Evolutionary conservation across 148 eudicot genomes (phyloP).

Genomic region (Simmondsia chinensis): DNA sequence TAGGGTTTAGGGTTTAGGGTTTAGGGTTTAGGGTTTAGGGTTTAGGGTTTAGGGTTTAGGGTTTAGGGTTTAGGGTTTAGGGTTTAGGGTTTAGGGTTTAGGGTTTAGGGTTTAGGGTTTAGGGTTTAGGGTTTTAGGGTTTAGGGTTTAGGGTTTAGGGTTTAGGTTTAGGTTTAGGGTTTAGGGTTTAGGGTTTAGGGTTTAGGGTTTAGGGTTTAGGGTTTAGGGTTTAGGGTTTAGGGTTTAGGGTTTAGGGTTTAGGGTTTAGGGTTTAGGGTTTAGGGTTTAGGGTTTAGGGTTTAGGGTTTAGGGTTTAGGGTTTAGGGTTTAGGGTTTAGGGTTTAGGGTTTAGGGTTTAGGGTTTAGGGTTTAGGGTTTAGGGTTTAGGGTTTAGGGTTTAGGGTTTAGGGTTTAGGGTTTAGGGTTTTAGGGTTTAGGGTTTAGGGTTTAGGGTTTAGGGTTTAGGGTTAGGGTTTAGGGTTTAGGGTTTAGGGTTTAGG

Average conservation of each 20-base stretch:
- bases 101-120: conserved; percentile 17
- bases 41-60: conserved; percentile 10
- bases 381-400: conserved; percentile 11
- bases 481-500: conserved; percentile 13
- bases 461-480: conserved; percentile 12
- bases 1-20: conserved; percentile 9
- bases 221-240: conserved; percentile 12
- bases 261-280: conserved; percentile 1
- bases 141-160: conserved; percentile 15
- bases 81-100: conserved; percentile 11
- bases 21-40: conserved; percentile 7
- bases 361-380: conserved; percentile 7
- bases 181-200: conserved; percentile 19
- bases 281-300: conserved; percentile 12
- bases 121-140: conserved; percentile 15
- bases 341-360: conserved; percentile 12
- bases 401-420: conserved; percentile 10
- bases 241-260: conserved; percentile 10
- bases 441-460: conserved; percentile 13
- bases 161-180: conserved; percentile 20
- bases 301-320: conserved; percentile 12
- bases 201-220: conserved; percentile 18
- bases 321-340: conserved; percentile 11
- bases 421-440: conserved; percentile 5
- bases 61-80: conserved; percentile 15